Percentiles rank a stretch among this genome's conserved stretches.
Conservation (phyloP, 148 eudicot species). For the Rhododendron williamsianum region DNA sequence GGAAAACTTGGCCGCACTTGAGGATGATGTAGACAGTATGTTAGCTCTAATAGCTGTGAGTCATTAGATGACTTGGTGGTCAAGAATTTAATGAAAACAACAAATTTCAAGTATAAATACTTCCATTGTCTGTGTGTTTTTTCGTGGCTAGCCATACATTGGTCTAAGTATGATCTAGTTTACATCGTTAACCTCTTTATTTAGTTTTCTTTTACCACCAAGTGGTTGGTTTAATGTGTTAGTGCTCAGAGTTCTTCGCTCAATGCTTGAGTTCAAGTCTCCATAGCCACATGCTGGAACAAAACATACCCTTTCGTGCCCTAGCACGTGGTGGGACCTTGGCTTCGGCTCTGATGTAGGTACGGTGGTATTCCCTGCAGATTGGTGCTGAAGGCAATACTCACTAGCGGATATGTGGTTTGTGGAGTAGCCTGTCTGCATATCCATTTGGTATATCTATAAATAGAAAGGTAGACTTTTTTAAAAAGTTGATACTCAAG, state of each 20-base stretch:
- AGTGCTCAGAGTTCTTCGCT: background rate
- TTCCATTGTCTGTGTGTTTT: background rate
- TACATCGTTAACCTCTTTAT: background rate
- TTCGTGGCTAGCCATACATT: background rate
- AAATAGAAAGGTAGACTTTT: background rate
- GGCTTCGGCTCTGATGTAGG: background rate
- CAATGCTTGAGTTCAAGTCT: background rate
- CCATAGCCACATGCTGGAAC: background rate
- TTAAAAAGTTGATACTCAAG: background rate
- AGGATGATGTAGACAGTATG: background rate
- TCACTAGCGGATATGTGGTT: background rate
- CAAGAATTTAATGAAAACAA: background rate
- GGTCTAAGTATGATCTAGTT: background rate
- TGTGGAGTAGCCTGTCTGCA: background rate
- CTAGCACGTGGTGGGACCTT: background rate
- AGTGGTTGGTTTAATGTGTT: background rate
- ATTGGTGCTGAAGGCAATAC: background rate
- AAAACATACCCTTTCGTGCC: background rate
- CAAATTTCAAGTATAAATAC: background rate
- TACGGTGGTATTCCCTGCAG: background rate
- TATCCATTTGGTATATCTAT: background rate
- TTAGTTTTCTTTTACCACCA: background rate
- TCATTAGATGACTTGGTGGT: background rate
- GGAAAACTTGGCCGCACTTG: background rate
- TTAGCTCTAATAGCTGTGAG: background rate